Evolutionary conservation across 441 rosid species (phyloP).

Genomic region (Adansonia grandidieri): DNA sequence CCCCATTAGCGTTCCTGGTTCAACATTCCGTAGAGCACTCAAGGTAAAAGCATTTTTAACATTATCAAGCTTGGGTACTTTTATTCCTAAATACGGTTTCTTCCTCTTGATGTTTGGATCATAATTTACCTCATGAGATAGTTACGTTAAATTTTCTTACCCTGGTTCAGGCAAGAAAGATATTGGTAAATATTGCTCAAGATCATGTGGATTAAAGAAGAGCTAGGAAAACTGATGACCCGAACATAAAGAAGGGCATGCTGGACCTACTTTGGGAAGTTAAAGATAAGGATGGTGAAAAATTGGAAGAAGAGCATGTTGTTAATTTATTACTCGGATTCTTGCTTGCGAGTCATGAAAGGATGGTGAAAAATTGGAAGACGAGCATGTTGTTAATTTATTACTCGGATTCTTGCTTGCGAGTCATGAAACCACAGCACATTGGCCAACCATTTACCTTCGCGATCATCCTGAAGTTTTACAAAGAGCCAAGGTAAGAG

Average conservation of each 20-base stretch:
- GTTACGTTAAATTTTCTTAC: no score
- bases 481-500: constrained; percentile 33
- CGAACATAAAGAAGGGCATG: constrained; percentile 14
- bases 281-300: constrained; percentile 29
- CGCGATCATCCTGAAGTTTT: constrained; percentile 28
- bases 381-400: no score
- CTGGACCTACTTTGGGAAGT: constrained; percentile 29
- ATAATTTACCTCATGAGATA: no score
- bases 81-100: no score
- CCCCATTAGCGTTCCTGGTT: neutral
- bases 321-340: constrained; percentile 23
- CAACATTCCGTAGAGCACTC: neutral
- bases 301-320: constrained; percentile 21
- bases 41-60: neutral
- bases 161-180: constrained; percentile 20
- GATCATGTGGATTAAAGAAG: constrained; percentile 22
- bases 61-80: neutral
- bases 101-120: no score
- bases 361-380: no score
- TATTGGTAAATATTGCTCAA: constrained; percentile 23
- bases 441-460: constrained; percentile 27
- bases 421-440: constrained; percentile 34
- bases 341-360: constrained; percentile 34
- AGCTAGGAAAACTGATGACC: neutral
- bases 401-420: constrained; percentile 24